Evolutionary conservation across 129 eudicot genomes (phyloP).

Genomic region (Helianthus annuus): DNA sequence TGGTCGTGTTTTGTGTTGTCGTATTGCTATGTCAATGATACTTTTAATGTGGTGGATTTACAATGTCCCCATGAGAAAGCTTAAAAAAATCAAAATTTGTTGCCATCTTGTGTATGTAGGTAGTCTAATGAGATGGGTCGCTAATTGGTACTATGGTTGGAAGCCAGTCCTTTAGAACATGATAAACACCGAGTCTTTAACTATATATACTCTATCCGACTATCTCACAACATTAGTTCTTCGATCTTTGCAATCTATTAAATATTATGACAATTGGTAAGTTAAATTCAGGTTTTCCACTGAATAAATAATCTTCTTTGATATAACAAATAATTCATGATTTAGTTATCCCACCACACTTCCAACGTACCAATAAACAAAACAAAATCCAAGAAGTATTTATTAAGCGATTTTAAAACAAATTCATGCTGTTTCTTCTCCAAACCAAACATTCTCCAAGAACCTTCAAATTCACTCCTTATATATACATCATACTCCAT

Average conservation of each 20-base stretch:
- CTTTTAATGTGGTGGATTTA: too few relatives aligned
- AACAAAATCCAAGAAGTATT: constrained; percentile 32
- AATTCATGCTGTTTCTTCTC: constrained; percentile 66
- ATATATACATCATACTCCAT: neutral
- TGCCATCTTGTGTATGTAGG: too few relatives aligned
- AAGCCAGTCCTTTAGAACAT: too few relatives aligned
- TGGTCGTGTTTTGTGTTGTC: too few relatives aligned
- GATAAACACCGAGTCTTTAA: too few relatives aligned
- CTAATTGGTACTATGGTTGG: too few relatives aligned
- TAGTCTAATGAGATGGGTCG: too few relatives aligned
- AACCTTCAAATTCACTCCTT: neutral
- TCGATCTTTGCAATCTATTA: neutral
- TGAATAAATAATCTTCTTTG: neutral
- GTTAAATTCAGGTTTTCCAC: constrained; percentile 26
- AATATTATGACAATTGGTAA: neutral
- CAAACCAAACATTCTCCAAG: constrained; percentile 1
- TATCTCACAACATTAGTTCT: neutral
- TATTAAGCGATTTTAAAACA: constrained; percentile 29
- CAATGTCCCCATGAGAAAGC: too few relatives aligned
- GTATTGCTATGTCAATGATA: too few relatives aligned
- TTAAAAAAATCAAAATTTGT: too few relatives aligned
- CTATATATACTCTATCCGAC: too few relatives aligned
- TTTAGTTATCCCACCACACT: constrained; percentile 49
- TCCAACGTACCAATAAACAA: constrained; percentile 38
- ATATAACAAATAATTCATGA: constrained; percentile 34